A percentile compares a stretch with the other conserved stretches of the same genome.
These are phyloP conservation scores for Leucosporidium scottii DNA, from an alignment of 768 basidiomycete genomes.

Conservation along the genomic window DNA sequence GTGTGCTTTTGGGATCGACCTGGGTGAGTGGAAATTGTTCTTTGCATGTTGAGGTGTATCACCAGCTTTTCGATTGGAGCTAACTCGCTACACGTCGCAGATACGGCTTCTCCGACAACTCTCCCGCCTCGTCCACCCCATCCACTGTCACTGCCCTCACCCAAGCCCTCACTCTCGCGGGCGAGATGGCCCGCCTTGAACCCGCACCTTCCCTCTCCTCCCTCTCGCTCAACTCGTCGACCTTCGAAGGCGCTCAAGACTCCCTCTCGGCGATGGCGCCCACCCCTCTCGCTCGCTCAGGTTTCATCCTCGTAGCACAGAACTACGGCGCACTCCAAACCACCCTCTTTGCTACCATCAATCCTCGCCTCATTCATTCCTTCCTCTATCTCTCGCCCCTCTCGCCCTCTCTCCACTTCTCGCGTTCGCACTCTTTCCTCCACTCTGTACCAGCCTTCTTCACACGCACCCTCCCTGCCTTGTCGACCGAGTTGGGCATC, in stretches of 20 bases:
- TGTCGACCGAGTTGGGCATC: constrained; percentile 15
- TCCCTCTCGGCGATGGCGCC: constrained; percentile 6
- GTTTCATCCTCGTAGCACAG: constrained; percentile 27
- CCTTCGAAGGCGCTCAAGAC: not conserved
- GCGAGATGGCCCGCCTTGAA: constrained; percentile 31
- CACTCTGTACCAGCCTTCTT: constrained; percentile 14
- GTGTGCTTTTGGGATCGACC: constrained; percentile 33
- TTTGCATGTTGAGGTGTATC: not conserved
- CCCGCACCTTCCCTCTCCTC: constrained; percentile 14
- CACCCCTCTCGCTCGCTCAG: constrained; percentile 26
- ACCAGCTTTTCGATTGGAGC: not conserved
- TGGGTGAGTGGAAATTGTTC: constrained; percentile 8
- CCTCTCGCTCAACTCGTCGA: too few species aligned
- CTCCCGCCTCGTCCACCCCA: constrained; percentile 8
- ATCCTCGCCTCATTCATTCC: constrained; percentile 25
- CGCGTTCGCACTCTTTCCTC: not conserved
- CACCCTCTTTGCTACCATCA: constrained; percentile 25
- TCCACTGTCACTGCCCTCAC: constrained; percentile 24
- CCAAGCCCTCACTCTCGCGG: constrained; percentile 25
- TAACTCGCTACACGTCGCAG: not conserved
- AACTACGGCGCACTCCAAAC: constrained; percentile 13
- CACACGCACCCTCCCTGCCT: constrained; percentile 8
- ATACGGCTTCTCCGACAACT: constrained; percentile 31
- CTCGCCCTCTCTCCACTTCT: constrained; percentile 9
- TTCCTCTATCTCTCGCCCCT: constrained; percentile 26